Evolutionary conservation across 805 yeast species (phyloP).

Genomic region (Candida manassasensis): DNA sequence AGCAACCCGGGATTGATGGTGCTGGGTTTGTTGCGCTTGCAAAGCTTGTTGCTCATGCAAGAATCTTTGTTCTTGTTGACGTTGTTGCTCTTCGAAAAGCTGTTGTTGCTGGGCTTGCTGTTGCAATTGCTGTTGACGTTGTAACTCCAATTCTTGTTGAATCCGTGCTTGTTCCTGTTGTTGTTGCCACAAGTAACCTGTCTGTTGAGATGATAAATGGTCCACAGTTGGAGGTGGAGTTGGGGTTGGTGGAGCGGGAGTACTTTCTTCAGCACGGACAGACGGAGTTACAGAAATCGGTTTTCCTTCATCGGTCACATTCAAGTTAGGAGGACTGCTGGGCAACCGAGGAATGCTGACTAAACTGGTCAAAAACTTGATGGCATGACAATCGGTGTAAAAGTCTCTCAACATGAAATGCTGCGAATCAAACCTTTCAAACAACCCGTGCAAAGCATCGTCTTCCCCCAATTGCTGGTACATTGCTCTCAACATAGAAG

Average conservation of each 20-base stretch:
- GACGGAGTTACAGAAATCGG: conserved; percentile 31
- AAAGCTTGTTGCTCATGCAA: conserved; percentile 62
- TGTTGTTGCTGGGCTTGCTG: conserved; percentile 67
- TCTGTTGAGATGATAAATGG: conserved; percentile 45
- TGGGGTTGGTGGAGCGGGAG: conserved; percentile 28
- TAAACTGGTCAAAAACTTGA: conserved; percentile 74
- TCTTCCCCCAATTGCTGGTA: conserved; percentile 66
- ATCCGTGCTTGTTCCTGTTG: conserved; percentile 55
- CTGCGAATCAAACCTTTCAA: conserved; percentile 67
- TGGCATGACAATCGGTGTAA: conserved; percentile 84
- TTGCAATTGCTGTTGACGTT: conserved; percentile 62
- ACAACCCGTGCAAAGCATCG: conserved; percentile 72
- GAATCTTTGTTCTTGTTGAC: conserved; percentile 63
- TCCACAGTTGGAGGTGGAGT: conserved; percentile 37
- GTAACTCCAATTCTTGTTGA: conserved; percentile 60
- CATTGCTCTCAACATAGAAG: conserved; percentile 88
- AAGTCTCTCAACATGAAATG: conserved; percentile 72
- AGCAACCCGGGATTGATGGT: conserved; percentile 72
- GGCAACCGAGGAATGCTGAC: conserved; percentile 73
- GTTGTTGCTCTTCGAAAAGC: conserved; percentile 70
- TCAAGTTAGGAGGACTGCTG: conserved; percentile 55
- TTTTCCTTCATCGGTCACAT: conserved; percentile 40
- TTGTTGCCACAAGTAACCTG: conserved; percentile 51
- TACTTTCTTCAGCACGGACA: conserved; percentile 14
- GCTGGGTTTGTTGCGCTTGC: conserved; percentile 65